Percentiles rank a stretch among this genome's conserved stretches.
Conservation (phyloP, 1,139 yeast genomes). For the Pichia kudriavzevii region DNA sequence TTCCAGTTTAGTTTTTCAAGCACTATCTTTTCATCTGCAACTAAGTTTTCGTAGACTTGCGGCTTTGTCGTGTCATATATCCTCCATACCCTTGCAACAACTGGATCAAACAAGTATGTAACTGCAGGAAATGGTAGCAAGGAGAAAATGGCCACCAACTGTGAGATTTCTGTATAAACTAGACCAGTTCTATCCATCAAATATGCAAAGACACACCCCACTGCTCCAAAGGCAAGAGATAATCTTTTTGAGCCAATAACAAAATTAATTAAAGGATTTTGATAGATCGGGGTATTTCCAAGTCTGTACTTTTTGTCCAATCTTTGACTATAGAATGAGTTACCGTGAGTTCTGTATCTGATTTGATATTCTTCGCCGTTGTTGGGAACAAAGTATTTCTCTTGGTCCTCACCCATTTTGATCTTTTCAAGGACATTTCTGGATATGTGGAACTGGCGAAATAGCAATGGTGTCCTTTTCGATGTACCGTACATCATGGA, state of each 20-base stretch:
- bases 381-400: slow-evolving; percentile 22
- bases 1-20: slow-evolving; percentile 60
- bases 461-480: neutral
- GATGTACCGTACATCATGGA: slow-evolving; percentile 9
- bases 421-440: slow-evolving; percentile 9
- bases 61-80: slow-evolving; percentile 56
- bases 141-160: slow-evolving; percentile 34
- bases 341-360: slow-evolving; percentile 24
- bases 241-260: slow-evolving; percentile 49
- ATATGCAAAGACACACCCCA: slow-evolving; percentile 50
- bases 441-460: slow-evolving; percentile 2
- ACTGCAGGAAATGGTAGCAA: slow-evolving; percentile 43
- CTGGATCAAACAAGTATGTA: slow-evolving; percentile 54
- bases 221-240: slow-evolving; percentile 45
- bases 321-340: slow-evolving; percentile 19
- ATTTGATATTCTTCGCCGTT: slow-evolving; percentile 17
- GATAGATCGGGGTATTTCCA: slow-evolving; percentile 48
- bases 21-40: slow-evolving; percentile 55
- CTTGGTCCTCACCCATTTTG: slow-evolving; percentile 27
- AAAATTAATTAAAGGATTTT: slow-evolving; percentile 48
- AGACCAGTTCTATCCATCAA: slow-evolving; percentile 49
- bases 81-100: slow-evolving; percentile 66
- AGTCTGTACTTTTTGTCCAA: slow-evolving; percentile 37
- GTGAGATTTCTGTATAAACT: slow-evolving; percentile 48
- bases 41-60: slow-evolving; percentile 58